Conservation (phyloP, 805 yeast genomes). For the Isabelozyma rhagii region DNA sequence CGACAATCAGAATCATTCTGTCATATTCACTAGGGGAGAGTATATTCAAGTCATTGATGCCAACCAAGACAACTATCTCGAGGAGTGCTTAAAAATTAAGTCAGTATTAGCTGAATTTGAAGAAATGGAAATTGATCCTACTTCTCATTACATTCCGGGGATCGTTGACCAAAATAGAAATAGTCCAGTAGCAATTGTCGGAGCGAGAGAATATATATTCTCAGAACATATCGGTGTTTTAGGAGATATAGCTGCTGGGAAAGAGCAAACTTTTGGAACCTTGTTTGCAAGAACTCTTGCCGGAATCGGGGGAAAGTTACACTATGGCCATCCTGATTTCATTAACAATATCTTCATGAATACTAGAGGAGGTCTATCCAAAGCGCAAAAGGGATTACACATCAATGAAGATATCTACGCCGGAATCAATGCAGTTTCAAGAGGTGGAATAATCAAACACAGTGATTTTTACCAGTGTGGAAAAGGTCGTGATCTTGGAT, state of each 20-base stretch:
- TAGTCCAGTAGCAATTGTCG: slow-evolving; percentile 78
- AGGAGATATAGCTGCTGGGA: slow-evolving; percentile 97
- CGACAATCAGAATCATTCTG: slow-evolving; percentile 87
- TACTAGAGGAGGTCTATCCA: slow-evolving; percentile 93
- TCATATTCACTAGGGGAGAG: slow-evolving; percentile 89
- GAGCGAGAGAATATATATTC: slow-evolving; percentile 93
- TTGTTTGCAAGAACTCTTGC: slow-evolving; percentile 90
- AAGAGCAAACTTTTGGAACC: slow-evolving; percentile 96
- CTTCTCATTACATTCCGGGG: slow-evolving; percentile 59
- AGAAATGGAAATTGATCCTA: slow-evolving; percentile 57
- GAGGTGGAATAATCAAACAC: slow-evolving; percentile 94
- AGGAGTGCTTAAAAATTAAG: slow-evolving; percentile 89
- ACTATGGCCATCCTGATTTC: slow-evolving; percentile 97
- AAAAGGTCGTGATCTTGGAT: slow-evolving; percentile 93
- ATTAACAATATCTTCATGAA: slow-evolving; percentile 88
- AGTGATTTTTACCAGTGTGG: slow-evolving; percentile 97
- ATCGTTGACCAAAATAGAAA: slow-evolving; percentile 13
- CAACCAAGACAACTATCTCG: slow-evolving; percentile 92
- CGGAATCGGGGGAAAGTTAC: slow-evolving; percentile 90
- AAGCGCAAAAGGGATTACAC: slow-evolving; percentile 91
- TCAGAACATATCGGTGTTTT: slow-evolving; percentile 89
- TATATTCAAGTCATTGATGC: slow-evolving; percentile 95
- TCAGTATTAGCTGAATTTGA: slow-evolving; percentile 89
- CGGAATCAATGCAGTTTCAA: slow-evolving; percentile 82
- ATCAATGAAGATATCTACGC: slow-evolving; percentile 94